phyloP scores from a whole-genome alignment of 345 rosid genomes.

The Pugionium cornutum region DNA sequence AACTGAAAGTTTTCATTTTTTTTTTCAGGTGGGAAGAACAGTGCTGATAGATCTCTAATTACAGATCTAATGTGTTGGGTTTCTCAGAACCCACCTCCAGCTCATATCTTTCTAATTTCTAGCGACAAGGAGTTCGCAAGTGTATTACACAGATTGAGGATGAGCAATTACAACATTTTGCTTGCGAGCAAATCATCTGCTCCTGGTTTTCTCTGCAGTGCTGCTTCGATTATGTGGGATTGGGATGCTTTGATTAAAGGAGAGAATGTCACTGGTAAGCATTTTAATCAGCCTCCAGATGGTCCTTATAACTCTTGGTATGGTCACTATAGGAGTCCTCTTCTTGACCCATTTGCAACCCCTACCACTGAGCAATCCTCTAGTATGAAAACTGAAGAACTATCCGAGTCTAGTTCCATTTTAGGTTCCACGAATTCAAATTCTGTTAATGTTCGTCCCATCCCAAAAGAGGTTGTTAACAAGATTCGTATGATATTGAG shows the following conservation, averaged over 20 bases:
- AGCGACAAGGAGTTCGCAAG: slow-evolving; percentile 69
- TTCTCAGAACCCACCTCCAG: slow-evolving; percentile 95
- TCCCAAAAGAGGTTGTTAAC: slow-evolving; percentile 53
- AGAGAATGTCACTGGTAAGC: slow-evolving; percentile 52
- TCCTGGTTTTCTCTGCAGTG: slow-evolving; percentile 74
- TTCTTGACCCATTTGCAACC: slow-evolving; percentile 65
- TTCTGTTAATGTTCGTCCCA: slow-evolving; percentile 34
- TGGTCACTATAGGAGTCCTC: slow-evolving; percentile 68
- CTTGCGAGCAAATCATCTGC: slow-evolving; percentile 62
- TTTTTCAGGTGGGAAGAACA: slow-evolving; percentile 73
- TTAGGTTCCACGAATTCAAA: not conserved
- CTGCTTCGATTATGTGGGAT: slow-evolving; percentile 95
- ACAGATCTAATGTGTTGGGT: slow-evolving; percentile 84
- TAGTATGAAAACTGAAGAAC: not conserved
- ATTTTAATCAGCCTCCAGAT: slow-evolving; percentile 92
- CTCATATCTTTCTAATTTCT: slow-evolving; percentile 83
- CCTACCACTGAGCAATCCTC: not conserved
- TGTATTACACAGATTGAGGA: slow-evolving; percentile 73
- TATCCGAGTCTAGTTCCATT: not conserved
- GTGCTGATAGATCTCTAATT: slow-evolving; percentile 76
- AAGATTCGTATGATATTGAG: slow-evolving; percentile 54
- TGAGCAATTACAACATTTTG: slow-evolving; percentile 87
- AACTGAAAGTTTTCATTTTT: not conserved
- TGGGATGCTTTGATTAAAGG: slow-evolving; percentile 69
- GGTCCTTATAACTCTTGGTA: slow-evolving; percentile 93